These are phyloP conservation scores for Peronospora belbahrii DNA, from an alignment of 352 stramenopile species.

Conservation along the genomic window DNA sequence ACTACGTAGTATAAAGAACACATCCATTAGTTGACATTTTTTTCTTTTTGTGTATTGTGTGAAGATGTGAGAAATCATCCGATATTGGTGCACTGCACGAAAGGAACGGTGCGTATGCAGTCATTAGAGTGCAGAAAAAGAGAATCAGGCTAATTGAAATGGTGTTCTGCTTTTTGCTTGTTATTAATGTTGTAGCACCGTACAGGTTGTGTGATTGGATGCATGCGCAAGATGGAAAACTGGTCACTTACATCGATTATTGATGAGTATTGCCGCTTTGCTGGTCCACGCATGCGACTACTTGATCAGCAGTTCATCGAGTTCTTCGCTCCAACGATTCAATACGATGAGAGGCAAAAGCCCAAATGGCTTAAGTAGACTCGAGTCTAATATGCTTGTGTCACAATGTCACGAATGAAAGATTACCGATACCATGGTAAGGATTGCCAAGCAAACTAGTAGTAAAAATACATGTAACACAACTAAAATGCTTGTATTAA, in stretches of 20 bases:
- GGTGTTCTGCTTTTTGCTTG: not conserved
- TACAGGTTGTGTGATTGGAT: constrained; percentile 80
- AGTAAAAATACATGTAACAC: constrained; percentile 2
- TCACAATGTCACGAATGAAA: not conserved
- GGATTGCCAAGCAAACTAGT: not conserved
- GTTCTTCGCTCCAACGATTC: constrained; percentile 74
- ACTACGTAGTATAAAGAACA: not conserved
- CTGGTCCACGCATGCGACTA: constrained; percentile 73
- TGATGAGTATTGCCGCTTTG: constrained; percentile 84
- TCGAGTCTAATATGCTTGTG: not conserved
- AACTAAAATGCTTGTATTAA: constrained; percentile 15
- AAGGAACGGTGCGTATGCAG: constrained; percentile 56
- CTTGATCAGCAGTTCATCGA: constrained; percentile 88
- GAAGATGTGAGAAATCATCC: constrained; percentile 80
- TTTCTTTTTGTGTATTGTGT: not conserved
- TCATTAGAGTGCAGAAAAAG: not conserved
- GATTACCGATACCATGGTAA: not conserved
- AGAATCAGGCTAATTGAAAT: not conserved
- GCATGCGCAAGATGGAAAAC: constrained; percentile 82
- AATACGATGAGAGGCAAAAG: constrained; percentile 75
- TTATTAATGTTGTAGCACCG: constrained; percentile 39
- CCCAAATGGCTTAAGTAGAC: constrained; percentile 48
- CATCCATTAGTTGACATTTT: constrained; percentile 1
- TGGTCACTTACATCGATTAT: constrained; percentile 85
- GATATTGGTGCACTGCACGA: constrained; percentile 84